Evolutionary conservation across 2,329 filamentous ascomycete species (phyloP).

Genomic region (Colletotrichum sublineola): DNA sequence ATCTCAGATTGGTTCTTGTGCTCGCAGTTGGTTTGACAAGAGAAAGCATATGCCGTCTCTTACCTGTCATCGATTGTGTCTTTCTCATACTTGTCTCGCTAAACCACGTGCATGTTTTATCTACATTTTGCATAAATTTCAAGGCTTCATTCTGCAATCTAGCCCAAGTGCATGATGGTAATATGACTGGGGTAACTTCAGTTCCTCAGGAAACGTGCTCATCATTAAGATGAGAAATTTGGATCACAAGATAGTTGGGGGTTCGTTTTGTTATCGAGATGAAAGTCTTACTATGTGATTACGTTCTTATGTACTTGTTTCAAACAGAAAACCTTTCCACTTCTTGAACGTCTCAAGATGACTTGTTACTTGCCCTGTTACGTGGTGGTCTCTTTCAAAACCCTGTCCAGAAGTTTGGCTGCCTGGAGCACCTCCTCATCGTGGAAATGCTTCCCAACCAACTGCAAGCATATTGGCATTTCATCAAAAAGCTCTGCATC

Average conservation of each 20-base stretch:
- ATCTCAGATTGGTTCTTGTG: background rate
- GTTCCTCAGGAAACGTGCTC: background rate
- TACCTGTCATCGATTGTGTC: background rate
- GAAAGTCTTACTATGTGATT: background rate
- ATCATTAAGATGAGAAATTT: background rate
- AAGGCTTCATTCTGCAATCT: background rate
- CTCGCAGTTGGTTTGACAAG: background rate
- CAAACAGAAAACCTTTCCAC: background rate
- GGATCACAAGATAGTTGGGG: background rate
- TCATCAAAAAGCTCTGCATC: slow-evolving; percentile 27
- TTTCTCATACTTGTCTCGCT: background rate
- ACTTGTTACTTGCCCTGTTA: background rate
- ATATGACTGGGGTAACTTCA: background rate
- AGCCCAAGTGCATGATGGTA: background rate
- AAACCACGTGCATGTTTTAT: background rate
- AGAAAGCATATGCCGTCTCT: background rate
- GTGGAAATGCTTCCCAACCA: slow-evolving; percentile 32
- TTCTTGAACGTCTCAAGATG: background rate
- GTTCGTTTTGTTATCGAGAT: background rate
- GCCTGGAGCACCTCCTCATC: slow-evolving; percentile 37
- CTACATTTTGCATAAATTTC: background rate
- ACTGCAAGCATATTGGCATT: slow-evolving; percentile 18
- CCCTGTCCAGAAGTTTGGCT: slow-evolving; percentile 12
- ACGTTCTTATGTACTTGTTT: background rate
- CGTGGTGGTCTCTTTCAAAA: background rate